phyloP scores from a whole-genome alignment of 2,329 filamentous ascomycete species.

The Myriosclerotinia curreyana region DNA sequence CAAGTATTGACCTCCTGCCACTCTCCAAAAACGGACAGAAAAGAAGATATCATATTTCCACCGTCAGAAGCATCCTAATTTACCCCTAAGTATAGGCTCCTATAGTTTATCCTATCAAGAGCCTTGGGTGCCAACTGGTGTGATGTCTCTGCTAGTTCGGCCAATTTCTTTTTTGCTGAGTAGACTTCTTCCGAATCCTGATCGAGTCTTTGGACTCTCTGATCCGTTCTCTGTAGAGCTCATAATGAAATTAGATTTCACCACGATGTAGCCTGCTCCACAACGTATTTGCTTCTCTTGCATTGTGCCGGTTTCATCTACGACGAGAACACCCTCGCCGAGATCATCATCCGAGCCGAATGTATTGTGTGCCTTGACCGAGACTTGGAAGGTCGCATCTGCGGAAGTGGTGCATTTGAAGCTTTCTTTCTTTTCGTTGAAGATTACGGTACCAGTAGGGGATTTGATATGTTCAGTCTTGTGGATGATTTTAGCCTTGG shows the following conservation, averaged over 20 bases:
- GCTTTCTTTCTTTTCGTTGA: constrained; percentile 62
- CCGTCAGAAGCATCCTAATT: not conserved
- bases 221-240: constrained; percentile 43
- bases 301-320: constrained; percentile 72
- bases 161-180: constrained; percentile 48
- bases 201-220: constrained; percentile 44
- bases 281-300: constrained; percentile 71
- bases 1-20: not conserved
- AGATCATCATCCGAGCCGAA: constrained; percentile 82
- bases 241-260: constrained; percentile 69
- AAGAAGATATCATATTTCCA: not conserved
- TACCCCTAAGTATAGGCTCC: not conserved
- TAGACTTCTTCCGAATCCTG: constrained; percentile 51
- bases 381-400: constrained; percentile 81
- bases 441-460: constrained; percentile 61
- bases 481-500: constrained; percentile 75
- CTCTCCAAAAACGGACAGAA: no score
- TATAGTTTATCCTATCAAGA: not conserved
- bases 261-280: constrained; percentile 66
- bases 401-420: constrained; percentile 76
- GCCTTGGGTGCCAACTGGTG: constrained; percentile 33
- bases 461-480: constrained; percentile 92
- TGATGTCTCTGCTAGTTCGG: constrained; percentile 44
- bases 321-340: constrained; percentile 83
- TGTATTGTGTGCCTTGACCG: constrained; percentile 79